Percentiles rank a stretch among this genome's conserved stretches.
These are phyloP conservation scores for Pseudotulostoma volvatum DNA, from an alignment of 495 filamentous ascomycete genomes.

Conservation along the genomic window DNA sequence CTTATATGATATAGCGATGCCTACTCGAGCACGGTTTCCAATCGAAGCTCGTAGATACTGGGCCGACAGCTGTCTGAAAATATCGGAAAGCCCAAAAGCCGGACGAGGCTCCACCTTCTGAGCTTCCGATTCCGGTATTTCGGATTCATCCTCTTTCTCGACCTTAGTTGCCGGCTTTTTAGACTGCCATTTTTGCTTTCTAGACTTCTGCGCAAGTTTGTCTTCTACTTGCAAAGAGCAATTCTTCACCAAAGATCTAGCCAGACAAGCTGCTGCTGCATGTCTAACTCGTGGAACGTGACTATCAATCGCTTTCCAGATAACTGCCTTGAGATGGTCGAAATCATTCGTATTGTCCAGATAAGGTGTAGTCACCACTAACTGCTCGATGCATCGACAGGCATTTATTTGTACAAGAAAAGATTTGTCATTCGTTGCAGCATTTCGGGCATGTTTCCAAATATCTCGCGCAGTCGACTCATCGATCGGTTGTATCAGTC, in stretches of 20 bases:
- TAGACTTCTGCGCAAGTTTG: constrained; percentile 43
- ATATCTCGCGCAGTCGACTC: constrained; percentile 74
- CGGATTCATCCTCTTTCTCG: constrained; percentile 60
- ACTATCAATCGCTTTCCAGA: constrained; percentile 79
- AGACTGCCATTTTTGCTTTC: constrained; percentile 54
- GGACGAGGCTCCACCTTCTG: constrained; percentile 48
- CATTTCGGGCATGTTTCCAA: constrained; percentile 79
- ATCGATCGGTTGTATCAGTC: constrained; percentile 61
- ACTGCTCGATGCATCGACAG: constrained; percentile 60
- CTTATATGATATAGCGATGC: constrained; percentile 75
- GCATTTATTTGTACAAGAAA: constrained; percentile 64
- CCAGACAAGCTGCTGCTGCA: constrained; percentile 75
- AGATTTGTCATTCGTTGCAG: constrained; percentile 65
- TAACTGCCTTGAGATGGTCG: constrained; percentile 58
- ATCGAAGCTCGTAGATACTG: constrained; percentile 73
- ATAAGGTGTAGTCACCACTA: constrained; percentile 53
- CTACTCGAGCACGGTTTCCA: constrained; percentile 63
- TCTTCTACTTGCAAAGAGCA: constrained; percentile 48
- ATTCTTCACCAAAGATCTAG: constrained; percentile 58
- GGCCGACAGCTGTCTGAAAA: constrained; percentile 62
- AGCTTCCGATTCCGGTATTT: constrained; percentile 58
- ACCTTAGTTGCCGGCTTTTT: constrained; percentile 52
- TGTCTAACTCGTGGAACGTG: constrained; percentile 54
- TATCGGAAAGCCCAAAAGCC: constrained; percentile 57
- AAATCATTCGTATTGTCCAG: constrained; percentile 90